Evolutionary conservation across 495 filamentous ascomycete genomes (phyloP).

Genomic region (Annulohypoxylon maeteangense): DNA sequence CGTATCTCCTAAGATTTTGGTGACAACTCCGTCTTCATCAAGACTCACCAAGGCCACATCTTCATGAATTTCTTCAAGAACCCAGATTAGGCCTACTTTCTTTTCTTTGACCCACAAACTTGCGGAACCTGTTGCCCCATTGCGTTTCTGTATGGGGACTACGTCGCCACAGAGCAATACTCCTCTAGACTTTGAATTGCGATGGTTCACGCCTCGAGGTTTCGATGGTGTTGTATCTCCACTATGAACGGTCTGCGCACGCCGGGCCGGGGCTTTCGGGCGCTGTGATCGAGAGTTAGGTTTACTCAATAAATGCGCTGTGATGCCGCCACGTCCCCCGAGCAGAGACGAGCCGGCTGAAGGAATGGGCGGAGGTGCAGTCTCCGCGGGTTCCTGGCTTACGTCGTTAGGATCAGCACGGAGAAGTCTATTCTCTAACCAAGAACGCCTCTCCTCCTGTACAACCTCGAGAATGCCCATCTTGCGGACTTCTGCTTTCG

Average conservation of each 20-base stretch:
- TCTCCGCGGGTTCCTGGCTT: constrained; percentile 56
- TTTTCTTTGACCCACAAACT: constrained; percentile 99
- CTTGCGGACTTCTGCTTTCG: constrained; percentile 90
- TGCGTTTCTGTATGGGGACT: constrained; percentile 94
- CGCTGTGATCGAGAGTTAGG: constrained; percentile 75
- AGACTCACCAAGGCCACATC: constrained; percentile 80
- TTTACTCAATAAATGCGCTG: constrained; percentile 86
- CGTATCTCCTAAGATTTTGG: constrained; percentile 72
- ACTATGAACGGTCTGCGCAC: constrained; percentile 79
- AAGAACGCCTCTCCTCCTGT: constrained; percentile 82
- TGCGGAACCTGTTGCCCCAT: constrained; percentile 88
- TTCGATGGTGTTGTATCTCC: constrained; percentile 72
- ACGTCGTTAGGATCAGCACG: constrained; percentile 60
- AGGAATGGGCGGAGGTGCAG: constrained; percentile 52
- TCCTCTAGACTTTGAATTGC: constrained; percentile 80
- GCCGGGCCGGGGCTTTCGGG: constrained; percentile 54
- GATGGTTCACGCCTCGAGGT: constrained; percentile 62
- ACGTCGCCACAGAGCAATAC: constrained; percentile 96
- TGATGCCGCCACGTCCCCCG: constrained; percentile 80
- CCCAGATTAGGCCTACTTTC: constrained; percentile 92
- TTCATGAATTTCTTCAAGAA: constrained; percentile 96
- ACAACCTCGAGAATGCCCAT: constrained; percentile 96
- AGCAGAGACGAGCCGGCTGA: constrained; percentile 61
- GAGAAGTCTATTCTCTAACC: constrained; percentile 88
- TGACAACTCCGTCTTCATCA: constrained; percentile 77